Percentiles rank a stretch among this genome's conserved stretches.
These are phyloP conservation scores for Pelargonium fulgidum DNA, from an alignment of 441 rosid genomes.

Conservation along the genomic window DNA sequence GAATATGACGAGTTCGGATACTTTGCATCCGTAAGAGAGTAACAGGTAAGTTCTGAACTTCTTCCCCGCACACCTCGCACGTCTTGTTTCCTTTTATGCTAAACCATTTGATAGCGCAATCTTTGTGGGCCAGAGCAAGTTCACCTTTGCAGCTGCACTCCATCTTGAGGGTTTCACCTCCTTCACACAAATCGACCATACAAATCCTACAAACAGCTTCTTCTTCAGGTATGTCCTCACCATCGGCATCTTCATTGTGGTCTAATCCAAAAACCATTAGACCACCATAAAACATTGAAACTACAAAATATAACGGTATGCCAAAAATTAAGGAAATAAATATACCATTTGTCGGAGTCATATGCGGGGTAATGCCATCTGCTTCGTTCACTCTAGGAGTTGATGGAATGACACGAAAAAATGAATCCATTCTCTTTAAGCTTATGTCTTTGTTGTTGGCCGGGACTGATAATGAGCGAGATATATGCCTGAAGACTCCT, in stretches of 20 bases:
- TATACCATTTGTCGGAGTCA: slow-evolving; percentile 22
- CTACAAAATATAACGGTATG: not conserved
- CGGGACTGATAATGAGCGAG: slow-evolving; percentile 50
- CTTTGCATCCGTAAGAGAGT: slow-evolving; percentile 33
- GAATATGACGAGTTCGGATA: slow-evolving; percentile 26
- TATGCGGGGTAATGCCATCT: slow-evolving; percentile 24
- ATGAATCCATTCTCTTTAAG: slow-evolving; percentile 38
- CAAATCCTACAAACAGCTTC: slow-evolving; percentile 51
- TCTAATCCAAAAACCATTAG: slow-evolving; percentile 24
- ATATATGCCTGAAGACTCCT: slow-evolving; percentile 28
- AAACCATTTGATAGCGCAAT: slow-evolving; percentile 47
- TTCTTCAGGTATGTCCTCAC: slow-evolving; percentile 47
- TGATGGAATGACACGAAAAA: slow-evolving; percentile 41
- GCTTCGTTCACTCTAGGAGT: slow-evolving; percentile 26
- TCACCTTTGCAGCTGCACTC: slow-evolving; percentile 51
- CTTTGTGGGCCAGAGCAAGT: slow-evolving; percentile 44
- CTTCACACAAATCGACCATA: slow-evolving; percentile 39
- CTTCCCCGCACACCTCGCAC: slow-evolving; percentile 44
- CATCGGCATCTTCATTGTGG: slow-evolving; percentile 24
- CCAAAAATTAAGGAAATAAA: not conserved
- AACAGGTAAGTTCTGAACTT: slow-evolving; percentile 41
- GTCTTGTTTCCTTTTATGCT: slow-evolving; percentile 45
- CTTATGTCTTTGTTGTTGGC: slow-evolving; percentile 36
- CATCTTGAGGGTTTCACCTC: slow-evolving; percentile 42
- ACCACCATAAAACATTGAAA: not conserved